Evolutionary conservation across 2,329 filamentous ascomycete species (phyloP), one percentile per base, ranked within the genome.

Genomic region (Aspergillus neoniger): DNA sequence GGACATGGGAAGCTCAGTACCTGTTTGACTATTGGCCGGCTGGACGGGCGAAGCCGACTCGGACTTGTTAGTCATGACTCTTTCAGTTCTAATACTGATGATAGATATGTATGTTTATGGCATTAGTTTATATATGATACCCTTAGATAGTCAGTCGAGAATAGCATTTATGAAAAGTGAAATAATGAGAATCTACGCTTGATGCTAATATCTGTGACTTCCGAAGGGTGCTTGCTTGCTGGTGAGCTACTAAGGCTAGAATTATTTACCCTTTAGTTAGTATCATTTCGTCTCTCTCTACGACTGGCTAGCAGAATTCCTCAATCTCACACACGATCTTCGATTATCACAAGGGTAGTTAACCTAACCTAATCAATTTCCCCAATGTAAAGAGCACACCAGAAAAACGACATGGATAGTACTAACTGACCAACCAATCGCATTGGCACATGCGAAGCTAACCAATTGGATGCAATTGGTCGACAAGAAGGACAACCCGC

Each of bases 21-120:
- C 66, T 79, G 19, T 79, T 79, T 63, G 77, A 79, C 48, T 79
- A 75, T 62, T 79, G 77, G 77, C 77, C 77, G 15, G 70, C 71
- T 6, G 75, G 70, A n/a, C 68, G 73, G 52, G 65, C 68, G 17
- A 79, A 76, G 55, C 41, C 41, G 8, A 44, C 41, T 1, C 14
- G 4, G 14, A 12, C 19, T 44, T 21, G 41, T 12, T 23, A 44
- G 32, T 14, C 12, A 2, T 36, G 10, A 36, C 1, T 5, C 2
- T 5, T 36, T 5, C 8, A 10, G 10, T 32, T 32, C n/a, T n/a
- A n/a, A 5, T 36, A 36, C 32, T 15, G 12, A 5, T 6, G 28
- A 14, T 36, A 2, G 10, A 36, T 36, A 36, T 0, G 7, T 32
- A 9, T 32, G 30, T 36, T 36, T 36, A 14, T 15, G 32, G 5